Conservation (phyloP, 768 basidiomycete species). For the Rhodotorula sphaerocarpa region DNA sequence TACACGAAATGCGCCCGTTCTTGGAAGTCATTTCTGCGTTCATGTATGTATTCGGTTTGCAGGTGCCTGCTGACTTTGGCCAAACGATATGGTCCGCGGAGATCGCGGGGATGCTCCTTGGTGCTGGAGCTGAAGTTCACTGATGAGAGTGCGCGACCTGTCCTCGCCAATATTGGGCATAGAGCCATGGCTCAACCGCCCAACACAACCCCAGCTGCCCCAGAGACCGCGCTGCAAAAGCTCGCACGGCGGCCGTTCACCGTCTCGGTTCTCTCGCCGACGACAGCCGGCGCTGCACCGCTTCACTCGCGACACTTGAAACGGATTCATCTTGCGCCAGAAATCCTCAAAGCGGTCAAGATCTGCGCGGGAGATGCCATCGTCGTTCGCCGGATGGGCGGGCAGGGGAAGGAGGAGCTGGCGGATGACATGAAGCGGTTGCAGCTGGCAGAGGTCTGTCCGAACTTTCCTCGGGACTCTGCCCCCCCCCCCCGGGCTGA, state of each 20-base stretch:
- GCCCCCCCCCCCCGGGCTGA: too few species aligned
- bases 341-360: conserved; percentile 35
- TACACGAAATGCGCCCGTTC: too few species aligned
- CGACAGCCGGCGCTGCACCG: not conserved
- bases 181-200: not conserved
- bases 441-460: conserved; percentile 7
- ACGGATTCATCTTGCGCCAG: conserved; percentile 33
- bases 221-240: conserved; percentile 2
- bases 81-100: too few species aligned
- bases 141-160: too few species aligned
- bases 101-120: too few species aligned
- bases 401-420: not conserved
- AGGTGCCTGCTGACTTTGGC: too few species aligned
- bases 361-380: conserved; percentile 27
- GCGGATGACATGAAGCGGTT: conserved; percentile 18
- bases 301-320: conserved; percentile 26
- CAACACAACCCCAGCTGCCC: not conserved
- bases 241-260: conserved; percentile 26
- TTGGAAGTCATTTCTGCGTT: too few species aligned
- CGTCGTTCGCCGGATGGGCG: conserved; percentile 14
- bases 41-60: too few species aligned
- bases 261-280: not conserved
- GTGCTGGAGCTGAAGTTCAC: too few species aligned
- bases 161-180: too few species aligned
- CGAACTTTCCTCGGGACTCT: too few species aligned